Base-by-base conservation (phyloP, 805 yeast species). In the Sugiyamaella qingdaonensis region DNA sequence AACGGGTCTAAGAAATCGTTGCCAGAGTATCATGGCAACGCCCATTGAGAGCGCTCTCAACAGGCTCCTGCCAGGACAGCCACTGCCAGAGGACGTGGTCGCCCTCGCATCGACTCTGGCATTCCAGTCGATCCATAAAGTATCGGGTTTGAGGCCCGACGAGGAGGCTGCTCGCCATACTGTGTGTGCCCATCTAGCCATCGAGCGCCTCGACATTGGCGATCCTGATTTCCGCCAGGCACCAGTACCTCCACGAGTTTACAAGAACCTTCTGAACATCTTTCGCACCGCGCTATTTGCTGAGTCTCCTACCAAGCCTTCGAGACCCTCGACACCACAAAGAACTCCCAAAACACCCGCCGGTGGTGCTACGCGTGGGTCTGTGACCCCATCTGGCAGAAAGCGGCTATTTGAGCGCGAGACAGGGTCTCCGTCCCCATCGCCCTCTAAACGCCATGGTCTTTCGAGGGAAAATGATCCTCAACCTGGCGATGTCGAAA, bases 81-180 rank as follows among this genome's bases (percentile, higher is more conserved):
- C 45, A 10, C 18, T 55, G 18, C 57, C 58, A 10, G 37, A 33
- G 13, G 51, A 52, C n/a, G 51, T 58, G 24, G 29, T 49, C 4
- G 36, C 46, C 2, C 41, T 44, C 7, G 53, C 59, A 2, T 29
- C 41, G 8, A 45, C 27, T 11, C 36, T 54, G 29, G 44, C 32
- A 21, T 34, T 52, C n/a, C 61, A 59, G 21, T 59, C 62, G 8
- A 36, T 27, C 36, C 21, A 35, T 19, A 52, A 53, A 27, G 46
- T 59, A 31, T 16, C 36, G 2, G 47, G 44, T 14, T 45, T 62
- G 47, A 53, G 50, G 36, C 63, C 66, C 3, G 56, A 52, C 10
- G 65, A 61, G 47, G 63, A 61, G 18, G 53, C 60, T 2, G 64
- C 64, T 3, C 48, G 65, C 24, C 42, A 50, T 48, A 50, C 54